Evolutionary conservation across 805 yeast species (phyloP), one percentile per base, ranked within the genome.

Genomic region (Candida boleticola): DNA sequence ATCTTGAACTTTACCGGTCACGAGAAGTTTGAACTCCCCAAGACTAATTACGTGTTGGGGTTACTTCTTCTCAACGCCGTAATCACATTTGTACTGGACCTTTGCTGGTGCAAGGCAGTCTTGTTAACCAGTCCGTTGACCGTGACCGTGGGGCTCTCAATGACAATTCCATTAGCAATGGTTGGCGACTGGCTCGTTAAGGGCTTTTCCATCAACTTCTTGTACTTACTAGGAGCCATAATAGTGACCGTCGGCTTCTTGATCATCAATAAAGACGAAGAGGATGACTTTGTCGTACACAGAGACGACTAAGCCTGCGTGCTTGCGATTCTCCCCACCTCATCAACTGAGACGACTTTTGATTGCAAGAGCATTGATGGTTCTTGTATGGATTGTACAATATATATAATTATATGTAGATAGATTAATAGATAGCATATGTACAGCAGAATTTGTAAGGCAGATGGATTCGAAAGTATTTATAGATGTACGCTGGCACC

Each of bases 71-170:
- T 79, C 36, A 93, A 93, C 60, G 85, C 90, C 44, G 55, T 79
- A 27, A 80, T 89, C 32, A 89, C 97, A 0, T 83, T 93, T 51
- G 63, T 90, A 13, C 84, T 95, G 30, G 99, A 93, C 60, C 89
- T 84, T 53, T 82, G 95, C 55, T 93, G 99, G 99, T 96, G 96
- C 26, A 80, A 88, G 48, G 95, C 98, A 0, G 93, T 90, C 79
- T 73, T 93, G 25, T 68, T 93, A 55, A 93, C 99, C 0, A 84
- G 93, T 34, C 99, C 99, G 1, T 70, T 93, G 50, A 90, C 96
- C 0, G 98, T 92, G 2, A 93, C 99, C 0, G 95, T 93, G 9
- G 99, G 99, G 0, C 71, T 93, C 23, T 84, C 96, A 17, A 79
- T 90, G 45, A 92, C 98, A 0, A 93, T 93, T 16, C 99, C 99